Evolutionary conservation across 2,329 filamentous ascomycete genomes (phyloP).

Genomic region (Ramularia collo-cygni): DNA sequence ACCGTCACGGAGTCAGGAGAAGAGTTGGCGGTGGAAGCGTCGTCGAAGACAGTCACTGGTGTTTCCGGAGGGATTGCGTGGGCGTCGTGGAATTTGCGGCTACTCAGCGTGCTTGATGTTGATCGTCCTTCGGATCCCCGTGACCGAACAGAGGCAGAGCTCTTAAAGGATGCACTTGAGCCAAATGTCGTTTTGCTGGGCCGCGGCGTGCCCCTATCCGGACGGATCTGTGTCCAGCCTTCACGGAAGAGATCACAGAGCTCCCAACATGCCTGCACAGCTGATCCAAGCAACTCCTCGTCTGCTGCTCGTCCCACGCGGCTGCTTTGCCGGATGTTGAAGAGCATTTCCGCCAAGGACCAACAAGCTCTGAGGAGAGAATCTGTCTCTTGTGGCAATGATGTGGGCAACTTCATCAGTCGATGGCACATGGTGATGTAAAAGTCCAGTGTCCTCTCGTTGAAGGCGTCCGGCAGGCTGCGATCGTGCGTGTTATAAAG

Average conservation of each 20-base stretch:
- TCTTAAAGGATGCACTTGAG: slow-evolving; percentile 15
- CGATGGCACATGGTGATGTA: slow-evolving; percentile 91
- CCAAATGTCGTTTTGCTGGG: slow-evolving; percentile 72
- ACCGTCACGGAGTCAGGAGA: slow-evolving; percentile 65
- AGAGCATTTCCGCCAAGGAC: slow-evolving; percentile 86
- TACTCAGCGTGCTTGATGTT: slow-evolving; percentile 43
- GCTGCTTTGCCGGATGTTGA: slow-evolving; percentile 76
- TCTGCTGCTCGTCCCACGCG: slow-evolving; percentile 66
- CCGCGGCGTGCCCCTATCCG: slow-evolving; percentile 77
- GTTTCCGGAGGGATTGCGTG: slow-evolving; percentile 64
- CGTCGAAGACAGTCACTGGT: slow-evolving; percentile 90
- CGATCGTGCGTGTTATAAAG: slow-evolving; percentile 88
- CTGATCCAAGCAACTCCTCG: slow-evolving; percentile 77
- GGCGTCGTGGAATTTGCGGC: slow-evolving; percentile 40
- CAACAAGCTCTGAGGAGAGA: slow-evolving; percentile 79
- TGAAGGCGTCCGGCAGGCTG: slow-evolving; percentile 75
- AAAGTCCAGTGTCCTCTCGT: slow-evolving; percentile 85
- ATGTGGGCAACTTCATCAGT: slow-evolving; percentile 87
- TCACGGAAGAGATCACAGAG: slow-evolving; percentile 88
- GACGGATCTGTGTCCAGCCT: slow-evolving; percentile 82
- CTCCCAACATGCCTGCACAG: slow-evolving; percentile 91
- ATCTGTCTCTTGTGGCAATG: slow-evolving; percentile 74
- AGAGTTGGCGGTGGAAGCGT: slow-evolving; percentile 65
- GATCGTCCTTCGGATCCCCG: slow-evolving; percentile 23
- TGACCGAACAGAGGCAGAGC: slow-evolving; percentile 11